These are phyloP conservation scores for Mycena alexandri DNA, from an alignment of 768 basidiomycete genomes.

Conservation along the genomic window DNA sequence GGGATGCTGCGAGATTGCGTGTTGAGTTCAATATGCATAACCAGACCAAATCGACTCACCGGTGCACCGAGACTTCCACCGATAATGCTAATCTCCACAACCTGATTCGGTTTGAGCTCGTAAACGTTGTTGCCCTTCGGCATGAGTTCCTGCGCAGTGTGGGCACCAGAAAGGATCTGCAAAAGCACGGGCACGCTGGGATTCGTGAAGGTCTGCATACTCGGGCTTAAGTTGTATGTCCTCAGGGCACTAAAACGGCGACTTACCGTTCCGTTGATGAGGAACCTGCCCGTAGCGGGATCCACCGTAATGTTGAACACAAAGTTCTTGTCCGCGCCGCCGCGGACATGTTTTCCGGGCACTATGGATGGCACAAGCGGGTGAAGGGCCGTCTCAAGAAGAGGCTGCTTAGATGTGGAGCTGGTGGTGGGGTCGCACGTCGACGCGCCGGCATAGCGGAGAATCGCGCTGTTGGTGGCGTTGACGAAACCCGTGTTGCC, in stretches of 20 bases:
- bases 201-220: constrained; percentile 1
- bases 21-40: not conserved
- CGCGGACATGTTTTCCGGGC: constrained; percentile 45
- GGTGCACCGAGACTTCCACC: constrained; percentile 18
- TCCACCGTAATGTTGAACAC: constrained; percentile 1
- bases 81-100: constrained; percentile 22
- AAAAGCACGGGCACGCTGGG: constrained; percentile 25
- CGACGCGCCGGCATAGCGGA: constrained; percentile 28
- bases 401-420: not conserved
- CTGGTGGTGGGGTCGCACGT: constrained; percentile 7
- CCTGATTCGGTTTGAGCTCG: constrained; percentile 22
- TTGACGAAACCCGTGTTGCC: constrained; percentile 22
- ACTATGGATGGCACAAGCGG: constrained; percentile 44
- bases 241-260: too few species aligned
- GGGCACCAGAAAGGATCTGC: constrained; percentile 44
- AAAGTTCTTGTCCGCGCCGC: constrained; percentile 43
- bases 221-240: too few species aligned
- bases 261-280: constrained; percentile 18
- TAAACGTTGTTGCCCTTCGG: constrained; percentile 38
- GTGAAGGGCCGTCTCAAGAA: constrained; percentile 31
- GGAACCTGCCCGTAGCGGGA: not conserved
- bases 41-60: not conserved
- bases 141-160: constrained; percentile 42
- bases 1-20: constrained; percentile 1
- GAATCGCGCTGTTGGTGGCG: constrained; percentile 29